These are phyloP conservation scores for Colletotrichum sublineola DNA, from an alignment of 2,329 filamentous ascomycete species.

Conservation along the genomic window DNA sequence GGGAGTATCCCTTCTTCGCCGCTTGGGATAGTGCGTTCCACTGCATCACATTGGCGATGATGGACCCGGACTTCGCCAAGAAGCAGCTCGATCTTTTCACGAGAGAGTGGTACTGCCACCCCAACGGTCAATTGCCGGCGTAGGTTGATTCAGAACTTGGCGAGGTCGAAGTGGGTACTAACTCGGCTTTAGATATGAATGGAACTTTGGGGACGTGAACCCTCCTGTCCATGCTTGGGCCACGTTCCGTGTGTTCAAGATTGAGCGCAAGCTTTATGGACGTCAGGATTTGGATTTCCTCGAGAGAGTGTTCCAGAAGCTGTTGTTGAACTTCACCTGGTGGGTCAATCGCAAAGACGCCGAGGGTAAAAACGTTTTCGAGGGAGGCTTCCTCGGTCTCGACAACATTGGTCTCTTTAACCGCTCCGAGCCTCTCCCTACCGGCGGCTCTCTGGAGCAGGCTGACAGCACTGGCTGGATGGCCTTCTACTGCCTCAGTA, in stretches of 20 bases:
- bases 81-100: conserved; percentile 97
- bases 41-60: conserved; percentile 95
- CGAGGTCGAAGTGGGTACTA: conserved; percentile 23
- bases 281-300: conserved; percentile 95
- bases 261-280: conserved; percentile 97
- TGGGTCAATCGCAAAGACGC: conserved; percentile 98
- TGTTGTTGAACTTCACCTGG: conserved; percentile 98
- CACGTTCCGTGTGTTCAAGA: conserved; percentile 96
- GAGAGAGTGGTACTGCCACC: conserved; percentile 98
- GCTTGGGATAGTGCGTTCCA: conserved; percentile 98
- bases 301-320: conserved; percentile 95
- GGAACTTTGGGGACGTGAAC: conserved; percentile 98
- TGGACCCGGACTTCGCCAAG: conserved; percentile 97
- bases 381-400: conserved; percentile 93
- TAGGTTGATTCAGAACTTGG: conserved; percentile 58
- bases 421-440: conserved; percentile 92
- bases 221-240: conserved; percentile 97
- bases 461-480: conserved; percentile 99
- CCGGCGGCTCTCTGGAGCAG: conserved; percentile 93
- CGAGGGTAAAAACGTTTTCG: conserved; percentile 97
- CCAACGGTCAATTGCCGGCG: conserved; percentile 93
- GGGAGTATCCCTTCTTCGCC: conserved; percentile 98
- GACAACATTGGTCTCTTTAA: conserved; percentile 99
- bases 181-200: conserved; percentile 73
- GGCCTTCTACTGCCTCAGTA: conserved; percentile 96